Evolutionary conservation across 768 basidiomycete species (phyloP).

Genomic region (Mycena floridula): DNA sequence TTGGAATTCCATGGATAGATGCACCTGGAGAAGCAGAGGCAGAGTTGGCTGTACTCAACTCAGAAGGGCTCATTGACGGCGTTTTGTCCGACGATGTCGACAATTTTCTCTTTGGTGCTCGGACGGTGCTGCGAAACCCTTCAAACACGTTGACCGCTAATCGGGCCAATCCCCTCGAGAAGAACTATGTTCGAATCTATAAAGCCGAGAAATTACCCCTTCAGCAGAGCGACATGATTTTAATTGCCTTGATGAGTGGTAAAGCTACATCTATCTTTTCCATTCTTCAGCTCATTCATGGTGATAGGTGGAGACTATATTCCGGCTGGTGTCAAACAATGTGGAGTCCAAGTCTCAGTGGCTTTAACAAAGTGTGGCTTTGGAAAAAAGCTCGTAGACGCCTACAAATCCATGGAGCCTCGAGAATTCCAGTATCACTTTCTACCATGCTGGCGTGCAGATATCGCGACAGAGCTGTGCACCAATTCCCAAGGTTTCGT

Average conservation of each 20-base stretch:
- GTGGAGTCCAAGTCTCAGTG: conserved; percentile 66
- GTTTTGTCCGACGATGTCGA: conserved; percentile 93
- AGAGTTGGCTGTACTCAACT: conserved; percentile 82
- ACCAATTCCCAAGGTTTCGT: conserved; percentile 64
- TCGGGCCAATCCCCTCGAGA: conserved; percentile 56
- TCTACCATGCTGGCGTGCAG: conserved; percentile 57
- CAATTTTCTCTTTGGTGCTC: conserved; percentile 85
- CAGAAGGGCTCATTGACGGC: conserved; percentile 78
- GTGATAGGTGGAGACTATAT: conserved; percentile 95
- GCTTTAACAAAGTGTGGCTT: conserved; percentile 80
- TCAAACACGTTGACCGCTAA: conserved; percentile 68
- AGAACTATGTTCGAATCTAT: conserved; percentile 56
- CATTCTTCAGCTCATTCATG: too few relatives aligned
- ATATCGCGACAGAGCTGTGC: conserved; percentile 55
- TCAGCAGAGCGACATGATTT: conserved; percentile 67
- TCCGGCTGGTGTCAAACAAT: conserved; percentile 59
- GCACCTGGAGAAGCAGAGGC: conserved; percentile 96
- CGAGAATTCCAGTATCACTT: conserved; percentile 39
- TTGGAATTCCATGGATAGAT: conserved; percentile 77
- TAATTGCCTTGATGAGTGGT: conserved; percentile 79
- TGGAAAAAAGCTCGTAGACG: conserved; percentile 60
- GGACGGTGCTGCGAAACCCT: conserved; percentile 78
- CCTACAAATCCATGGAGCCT: conserved; percentile 43
- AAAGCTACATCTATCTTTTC: too few relatives aligned
- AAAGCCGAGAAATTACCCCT: conserved; percentile 36